Base-by-base conservation (phyloP, 345 rosid species). In the Lumnitzera racemosa region DNA sequence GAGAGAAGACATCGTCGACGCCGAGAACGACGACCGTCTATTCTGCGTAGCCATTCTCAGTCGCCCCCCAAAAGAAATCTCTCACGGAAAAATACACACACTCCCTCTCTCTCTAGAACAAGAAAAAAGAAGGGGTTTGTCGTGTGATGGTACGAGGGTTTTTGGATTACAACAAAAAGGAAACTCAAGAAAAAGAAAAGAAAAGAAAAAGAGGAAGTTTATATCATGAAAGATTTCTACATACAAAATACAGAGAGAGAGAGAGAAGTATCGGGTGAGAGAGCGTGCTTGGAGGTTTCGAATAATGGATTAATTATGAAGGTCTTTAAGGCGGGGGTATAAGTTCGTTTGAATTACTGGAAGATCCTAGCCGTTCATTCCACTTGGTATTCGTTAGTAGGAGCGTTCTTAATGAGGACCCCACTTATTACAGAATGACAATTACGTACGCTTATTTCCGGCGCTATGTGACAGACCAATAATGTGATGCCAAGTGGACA, bases 1-100 rank as follows among this genome's bases (percentile, higher is more conserved):
- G 10, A 75, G 58, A 24, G 83, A 79, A 25, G 83, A 79, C 57
- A 75, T 62, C 51, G 83, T 79, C 2, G 83, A 75, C 2, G 80
- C 69, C 6, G 77, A 69, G 56, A 78, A 75, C 12, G 83, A 79
- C 27, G 75, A 58, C 1, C 78, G 77, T 56, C 80, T 77, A 46
- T 72, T 55, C 63, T 64, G 77, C 11, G 68, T 64, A 61, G 83
- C 69, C 79, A 69, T 71, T 56, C 17, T 29, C 53, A 47, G 13
- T 11, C 24, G 2, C 15, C 47, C 27, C 46, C 13, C 46, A 9
- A 36, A 36, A 36, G 43, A 36, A 36, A 36, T n/a, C 53, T 13
- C 13, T 10, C 59, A 12, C 46, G n/a, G 46, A 15, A 20, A 20
- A 47, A 15, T 43, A 36, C 48, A 25, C 51, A 23, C 5, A 15